phyloP scores from a whole-genome alignment of 2,329 filamentous ascomycete species.

The Trichoderma atroviride region DNA sequence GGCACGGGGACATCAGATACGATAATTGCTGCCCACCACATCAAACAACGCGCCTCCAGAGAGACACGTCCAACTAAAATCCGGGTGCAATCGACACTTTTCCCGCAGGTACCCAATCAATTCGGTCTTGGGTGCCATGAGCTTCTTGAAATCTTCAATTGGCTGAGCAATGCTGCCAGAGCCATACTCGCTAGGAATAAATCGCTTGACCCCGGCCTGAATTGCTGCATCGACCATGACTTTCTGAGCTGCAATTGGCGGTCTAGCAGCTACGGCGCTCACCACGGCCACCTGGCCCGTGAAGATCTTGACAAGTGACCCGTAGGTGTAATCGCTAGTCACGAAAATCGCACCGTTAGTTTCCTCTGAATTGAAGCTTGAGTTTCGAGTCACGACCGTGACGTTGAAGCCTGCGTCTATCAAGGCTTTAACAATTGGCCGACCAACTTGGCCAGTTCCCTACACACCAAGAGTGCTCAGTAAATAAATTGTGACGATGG shows the following conservation, averaged over 20 bases:
- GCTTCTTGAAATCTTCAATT: conserved; percentile 7
- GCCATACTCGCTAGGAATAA: neutral
- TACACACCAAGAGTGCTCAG: neutral
- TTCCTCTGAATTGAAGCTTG: neutral
- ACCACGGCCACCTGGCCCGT: neutral
- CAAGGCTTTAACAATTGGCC: neutral
- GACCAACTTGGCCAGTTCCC: neutral
- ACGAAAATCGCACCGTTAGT: neutral
- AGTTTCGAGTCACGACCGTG: neutral
- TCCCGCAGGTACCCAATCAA: neutral
- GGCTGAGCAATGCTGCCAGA: neutral
- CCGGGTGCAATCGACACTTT: neutral
- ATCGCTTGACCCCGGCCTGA: neutral
- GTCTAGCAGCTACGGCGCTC: neutral
- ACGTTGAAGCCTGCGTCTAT: neutral
- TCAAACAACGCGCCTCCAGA: neutral
- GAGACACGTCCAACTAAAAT: neutral
- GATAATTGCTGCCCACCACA: neutral
- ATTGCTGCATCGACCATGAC: neutral
- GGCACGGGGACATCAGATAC: neutral
- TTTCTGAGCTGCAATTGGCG: neutral
- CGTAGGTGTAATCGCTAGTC: neutral
- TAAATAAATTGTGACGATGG: neutral
- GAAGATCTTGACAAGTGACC: neutral
- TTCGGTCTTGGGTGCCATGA: conserved; percentile 2